Evolutionary conservation across 1,284 basidiomycete species (phyloP), one percentile per base, ranked within the genome.

Genomic region (Microstroma glucosiphilum): DNA sequence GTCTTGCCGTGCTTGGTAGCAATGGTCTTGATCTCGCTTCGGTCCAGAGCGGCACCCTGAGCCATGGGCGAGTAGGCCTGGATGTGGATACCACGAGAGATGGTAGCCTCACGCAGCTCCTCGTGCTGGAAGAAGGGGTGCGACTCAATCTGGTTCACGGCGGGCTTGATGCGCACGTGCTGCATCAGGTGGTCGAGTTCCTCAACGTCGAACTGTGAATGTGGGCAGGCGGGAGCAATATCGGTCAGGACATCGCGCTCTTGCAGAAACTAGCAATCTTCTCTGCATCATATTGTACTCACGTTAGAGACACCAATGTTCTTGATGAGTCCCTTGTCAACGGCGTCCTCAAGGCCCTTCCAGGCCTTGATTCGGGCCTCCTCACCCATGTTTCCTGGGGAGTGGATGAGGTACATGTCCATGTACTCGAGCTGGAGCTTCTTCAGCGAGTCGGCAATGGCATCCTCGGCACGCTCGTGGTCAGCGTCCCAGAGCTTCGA

Each of bases 51-150:
- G 64, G 75, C 72, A 55, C 76, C 76, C 66, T 77, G 75, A 3
- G 75, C 75, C 73, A 78, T 76, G 59, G 76, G 76, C 56, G 72
- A 75, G 69, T 78, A 78, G 46, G 72, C 73, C 66, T 73, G 72
- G 56, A 77, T 64, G 64, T 75, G 76, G 64, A 78, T 76, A 42
- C 74, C 76, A 54, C 74, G 73, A 43, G 65, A 41, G 62, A 77
- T 65, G 62, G 70, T 75, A 57, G 70, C 69, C 64, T 73, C 71
- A 26, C 73, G 74, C 49, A 78, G 71, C 61, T 73, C 73, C 62
- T 78, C 76, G 66, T 76, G 69, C 41, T 72, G 72, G 61, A 77
- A 77, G 71, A 76, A 78, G 69, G 74, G 76, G 68, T 78, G 76
- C 30, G 70, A 73, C 66, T 77, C 75, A 63, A 76, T 77, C 71